A percentile compares a stretch with the other conserved stretches of the same genome.
phyloP scores from a whole-genome alignment of 495 filamentous ascomycete species.

The Thozetella sp. region DNA sequence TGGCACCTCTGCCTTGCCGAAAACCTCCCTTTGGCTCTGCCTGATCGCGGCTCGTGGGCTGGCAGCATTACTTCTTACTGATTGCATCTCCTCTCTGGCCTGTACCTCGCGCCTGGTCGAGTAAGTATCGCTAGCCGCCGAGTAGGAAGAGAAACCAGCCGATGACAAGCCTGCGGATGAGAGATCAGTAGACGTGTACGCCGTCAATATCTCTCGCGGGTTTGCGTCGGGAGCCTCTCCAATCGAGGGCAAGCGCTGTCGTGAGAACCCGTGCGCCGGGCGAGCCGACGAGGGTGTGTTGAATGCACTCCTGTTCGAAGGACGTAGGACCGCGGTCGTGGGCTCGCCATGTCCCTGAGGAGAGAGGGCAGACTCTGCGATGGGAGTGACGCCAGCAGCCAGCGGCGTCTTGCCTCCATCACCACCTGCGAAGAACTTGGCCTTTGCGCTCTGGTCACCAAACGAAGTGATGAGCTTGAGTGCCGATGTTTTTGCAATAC shows the following conservation, averaged over 20 bases:
- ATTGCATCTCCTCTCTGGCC: slow-evolving; percentile 20
- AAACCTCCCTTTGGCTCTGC: slow-evolving; percentile 26
- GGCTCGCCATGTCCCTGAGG: slow-evolving; percentile 63
- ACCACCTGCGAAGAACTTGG: slow-evolving; percentile 67
- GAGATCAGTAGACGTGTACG: slow-evolving; percentile 25
- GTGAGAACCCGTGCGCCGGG: slow-evolving; percentile 67
- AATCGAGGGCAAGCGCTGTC: slow-evolving; percentile 79
- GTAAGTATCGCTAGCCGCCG: slow-evolving; percentile 2
- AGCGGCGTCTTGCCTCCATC: slow-evolving; percentile 78
- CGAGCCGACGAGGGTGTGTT: slow-evolving; percentile 74
- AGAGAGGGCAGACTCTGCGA: slow-evolving; percentile 87
- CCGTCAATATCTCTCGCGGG: slow-evolving; percentile 31
- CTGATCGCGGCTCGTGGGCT: slow-evolving; percentile 44
- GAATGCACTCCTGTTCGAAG: slow-evolving; percentile 53
- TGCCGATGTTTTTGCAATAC: slow-evolving; percentile 74
- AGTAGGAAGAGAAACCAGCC: not conserved
- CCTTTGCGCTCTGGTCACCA: slow-evolving; percentile 58
- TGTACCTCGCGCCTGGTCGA: slow-evolving; percentile 11
- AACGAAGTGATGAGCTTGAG: slow-evolving; percentile 95
- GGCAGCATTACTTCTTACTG: slow-evolving; percentile 43
- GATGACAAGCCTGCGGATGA: slow-evolving; percentile 6
- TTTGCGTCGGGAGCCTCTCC: slow-evolving; percentile 65
- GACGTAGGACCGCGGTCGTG: slow-evolving; percentile 67
- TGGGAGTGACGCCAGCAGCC: slow-evolving; percentile 80
- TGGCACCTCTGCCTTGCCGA: slow-evolving; percentile 38